Evolutionary conservation across 2,329 filamentous ascomycete genomes (phyloP).

Genomic region (Aspergillus japonicus): DNA sequence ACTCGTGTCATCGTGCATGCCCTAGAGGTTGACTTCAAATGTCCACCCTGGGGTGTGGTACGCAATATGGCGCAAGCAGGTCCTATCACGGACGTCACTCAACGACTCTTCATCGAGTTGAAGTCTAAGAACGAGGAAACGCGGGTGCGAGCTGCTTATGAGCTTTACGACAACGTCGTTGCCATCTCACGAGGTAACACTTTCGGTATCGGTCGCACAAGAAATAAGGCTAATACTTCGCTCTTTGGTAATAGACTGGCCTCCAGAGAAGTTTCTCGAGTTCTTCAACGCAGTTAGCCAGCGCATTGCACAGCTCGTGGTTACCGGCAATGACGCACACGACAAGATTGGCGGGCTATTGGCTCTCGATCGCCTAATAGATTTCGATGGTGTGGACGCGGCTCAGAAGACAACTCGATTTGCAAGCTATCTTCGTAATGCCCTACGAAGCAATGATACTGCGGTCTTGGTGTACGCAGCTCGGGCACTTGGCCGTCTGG

Average conservation of each 20-base stretch:
- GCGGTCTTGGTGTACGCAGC: conserved; percentile 88
- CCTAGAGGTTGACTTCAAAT: conserved; percentile 40
- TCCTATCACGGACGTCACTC: conserved; percentile 50
- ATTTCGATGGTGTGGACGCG: conserved; percentile 93
- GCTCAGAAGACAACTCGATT: conserved; percentile 94
- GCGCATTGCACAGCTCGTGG: conserved; percentile 70
- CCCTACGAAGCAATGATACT: conserved; percentile 87
- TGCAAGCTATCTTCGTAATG: conserved; percentile 81
- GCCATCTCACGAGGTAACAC: conserved; percentile 47
- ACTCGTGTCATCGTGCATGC: conserved; percentile 22
- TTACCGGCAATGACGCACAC: conserved; percentile 79
- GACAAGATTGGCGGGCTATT: conserved; percentile 91
- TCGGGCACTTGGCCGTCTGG: conserved; percentile 82
- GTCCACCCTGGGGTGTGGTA: conserved; percentile 38
- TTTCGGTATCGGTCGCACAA: not conserved
- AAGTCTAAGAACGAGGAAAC: conserved; percentile 56
- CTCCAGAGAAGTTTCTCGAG: conserved; percentile 72
- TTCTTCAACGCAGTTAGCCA: conserved; percentile 67
- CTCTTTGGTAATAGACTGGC: conserved; percentile 60
- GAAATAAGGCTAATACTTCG: conserved; percentile 14
- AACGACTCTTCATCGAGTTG: conserved; percentile 58
- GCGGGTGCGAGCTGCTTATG: conserved; percentile 49
- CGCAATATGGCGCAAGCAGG: conserved; percentile 49
- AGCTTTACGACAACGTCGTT: conserved; percentile 48
- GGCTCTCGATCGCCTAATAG: conserved; percentile 87